phyloP scores from a whole-genome alignment of 1,284 basidiomycete species.

The Apiotrichum veenhuisii region DNA sequence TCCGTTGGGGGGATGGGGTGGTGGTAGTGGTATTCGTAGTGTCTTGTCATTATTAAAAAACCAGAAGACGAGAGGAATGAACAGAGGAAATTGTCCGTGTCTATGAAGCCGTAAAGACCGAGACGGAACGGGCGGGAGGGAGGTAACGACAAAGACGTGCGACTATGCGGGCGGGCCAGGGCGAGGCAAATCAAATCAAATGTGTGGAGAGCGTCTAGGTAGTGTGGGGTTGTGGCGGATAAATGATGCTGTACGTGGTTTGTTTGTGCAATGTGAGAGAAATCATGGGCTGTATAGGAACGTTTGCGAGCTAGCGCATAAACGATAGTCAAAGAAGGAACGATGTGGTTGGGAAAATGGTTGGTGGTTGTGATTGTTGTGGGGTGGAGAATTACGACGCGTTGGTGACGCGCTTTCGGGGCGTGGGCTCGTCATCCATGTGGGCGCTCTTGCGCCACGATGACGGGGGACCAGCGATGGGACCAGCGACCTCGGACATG shows the following conservation, averaged over 20 bases:
- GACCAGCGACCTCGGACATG: slow-evolving; percentile 11
- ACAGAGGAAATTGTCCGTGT: no score
- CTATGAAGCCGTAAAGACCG: no score
- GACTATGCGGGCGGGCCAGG: no score
- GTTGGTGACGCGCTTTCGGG: slow-evolving; percentile 16
- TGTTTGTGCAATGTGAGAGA: not conserved
- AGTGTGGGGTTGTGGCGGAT: not conserved
- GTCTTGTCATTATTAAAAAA: not conserved
- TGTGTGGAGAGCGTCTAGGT: not conserved
- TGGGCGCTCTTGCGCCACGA: slow-evolving; percentile 10
- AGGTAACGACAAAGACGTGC: no score
- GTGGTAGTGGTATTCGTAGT: not conserved
- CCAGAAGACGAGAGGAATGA: no score
- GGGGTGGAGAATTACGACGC: slow-evolving; percentile 4
- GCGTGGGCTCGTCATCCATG: slow-evolving; percentile 10
- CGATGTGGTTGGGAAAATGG: not conserved
- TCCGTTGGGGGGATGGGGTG: not conserved
- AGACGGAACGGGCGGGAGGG: no score
- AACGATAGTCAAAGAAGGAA: not conserved
- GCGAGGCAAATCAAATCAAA: no score
- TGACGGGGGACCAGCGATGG: slow-evolving; percentile 9
- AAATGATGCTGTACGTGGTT: not conserved
- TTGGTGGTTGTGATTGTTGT: not conserved
- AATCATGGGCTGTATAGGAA: not conserved
- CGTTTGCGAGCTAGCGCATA: not conserved